Base-by-base conservation (phyloP, 148 eudicot species). In the Vaccinium darrowii region DNA sequence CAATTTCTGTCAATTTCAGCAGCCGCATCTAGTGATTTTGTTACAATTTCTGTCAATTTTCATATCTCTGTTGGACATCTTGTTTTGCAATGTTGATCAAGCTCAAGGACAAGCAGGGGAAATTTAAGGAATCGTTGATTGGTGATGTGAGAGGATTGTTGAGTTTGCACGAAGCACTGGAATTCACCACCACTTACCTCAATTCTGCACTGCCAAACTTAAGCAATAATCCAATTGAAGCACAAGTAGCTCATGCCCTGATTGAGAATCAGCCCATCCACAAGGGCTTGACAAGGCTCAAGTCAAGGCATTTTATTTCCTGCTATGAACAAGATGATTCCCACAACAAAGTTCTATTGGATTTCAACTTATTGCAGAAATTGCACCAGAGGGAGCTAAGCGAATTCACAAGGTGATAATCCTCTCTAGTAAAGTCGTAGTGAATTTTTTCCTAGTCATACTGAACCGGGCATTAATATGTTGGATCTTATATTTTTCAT, bases 361-460 rank as follows among this genome's bases (percentile, higher is more conserved):
- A 93, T 87, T 93, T 93, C 80, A 90, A 91, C 81, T 54, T 86
- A 30, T 63, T 92, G 21, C 95, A 93, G 71, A 63, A 74, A 27
- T 13, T 89, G 69, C 92, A 93, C 84, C 88, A 87, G 11, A 83
- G 79, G 74, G 93, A 93, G 80, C 82, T 92, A 0, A 78, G 86
- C 43, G 89, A 88, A 10, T 36, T 90, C 13, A 77, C 69, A 43
- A 89, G 86, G 92, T 92, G 62, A 53, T 53, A 30, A 7, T 53
- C 11, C 11, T 7, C 56, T 53, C 11, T 8, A 53, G 36, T 33
- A 33, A 33, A 33, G 3, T 33, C 3, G 36, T 0, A 2, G 36
- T 1, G 36, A 33, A 33, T 33, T 33, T 33, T 33, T 33, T 33
- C 36, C 3, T 33, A 33, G 36, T 33, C 36, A 33, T 33, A 33